Percentiles rank a stretch among this genome's conserved stretches.
Evolutionary conservation across 306 rosid species (phyloP).

Genomic region (Cicer pinnatifidum): DNA sequence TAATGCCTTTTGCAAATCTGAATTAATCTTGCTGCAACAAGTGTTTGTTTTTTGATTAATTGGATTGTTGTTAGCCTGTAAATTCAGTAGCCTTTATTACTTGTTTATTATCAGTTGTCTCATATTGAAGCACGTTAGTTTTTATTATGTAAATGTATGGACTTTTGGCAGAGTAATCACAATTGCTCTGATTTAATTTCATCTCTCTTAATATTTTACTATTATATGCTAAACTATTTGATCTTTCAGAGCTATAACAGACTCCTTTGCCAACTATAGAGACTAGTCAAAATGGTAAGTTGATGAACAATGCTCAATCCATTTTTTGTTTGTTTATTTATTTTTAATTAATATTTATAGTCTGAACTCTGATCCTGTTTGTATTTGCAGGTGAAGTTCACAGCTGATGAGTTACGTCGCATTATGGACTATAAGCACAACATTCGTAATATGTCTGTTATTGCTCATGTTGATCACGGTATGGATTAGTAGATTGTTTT

Average conservation of each 20-base stretch:
- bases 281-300: conserved; percentile 70
- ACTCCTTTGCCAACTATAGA: conserved; percentile 20
- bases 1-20: neutral
- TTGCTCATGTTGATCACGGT: conserved; percentile 96
- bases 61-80: neutral
- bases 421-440: conserved; percentile 90
- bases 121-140: neutral
- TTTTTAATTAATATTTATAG: neutral
- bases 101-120: neutral
- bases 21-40: neutral
- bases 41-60: neutral
- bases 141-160: no score
- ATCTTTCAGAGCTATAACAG: conserved; percentile 39
- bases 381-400: conserved; percentile 86
- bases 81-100: neutral
- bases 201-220: neutral
- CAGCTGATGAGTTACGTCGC: conserved; percentile 83
- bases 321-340: neutral
- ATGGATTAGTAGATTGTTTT: neutral
- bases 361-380: conserved; percentile 31
- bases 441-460: conserved; percentile 94
- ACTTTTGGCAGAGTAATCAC: neutral
- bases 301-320: neutral
- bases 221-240: neutral
- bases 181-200: neutral